Conservation (phyloP, 2,329 filamentous ascomycete genomes). For the Davidsoniella neocaledoniae region DNA sequence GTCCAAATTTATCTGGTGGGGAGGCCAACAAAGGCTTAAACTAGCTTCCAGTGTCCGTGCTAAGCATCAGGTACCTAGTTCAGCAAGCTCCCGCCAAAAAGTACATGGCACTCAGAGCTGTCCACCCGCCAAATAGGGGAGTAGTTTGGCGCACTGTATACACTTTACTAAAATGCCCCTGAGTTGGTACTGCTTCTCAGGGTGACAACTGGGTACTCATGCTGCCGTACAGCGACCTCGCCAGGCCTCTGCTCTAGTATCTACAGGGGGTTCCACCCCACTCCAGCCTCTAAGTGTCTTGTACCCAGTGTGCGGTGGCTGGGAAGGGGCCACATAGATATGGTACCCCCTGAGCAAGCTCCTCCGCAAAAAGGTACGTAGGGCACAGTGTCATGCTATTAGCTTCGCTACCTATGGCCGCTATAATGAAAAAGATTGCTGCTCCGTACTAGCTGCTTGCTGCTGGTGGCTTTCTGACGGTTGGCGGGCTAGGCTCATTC, state of each 20-base stretch:
- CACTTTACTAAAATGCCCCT: conserved; percentile 7
- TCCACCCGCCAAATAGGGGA: conserved; percentile 11
- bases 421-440: conserved; percentile 3
- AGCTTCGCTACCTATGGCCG: conserved; percentile 3
- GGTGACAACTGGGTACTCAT: neutral
- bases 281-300: conserved; percentile 4
- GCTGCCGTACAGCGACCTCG: neutral
- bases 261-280: conserved; percentile 9
- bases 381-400: conserved; percentile 4
- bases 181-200: conserved; percentile 7
- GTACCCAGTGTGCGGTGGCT: conserved; percentile 13
- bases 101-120: conserved; percentile 5
- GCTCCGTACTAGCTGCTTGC: conserved; percentile 3
- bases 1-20: conserved; percentile 14
- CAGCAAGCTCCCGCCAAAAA: conserved; percentile 7
- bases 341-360: conserved; percentile 6
- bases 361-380: conserved; percentile 9
- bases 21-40: conserved; percentile 12
- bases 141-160: conserved; percentile 10
- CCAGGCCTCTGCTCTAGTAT: neutral
- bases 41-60: conserved; percentile 10
- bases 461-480: neutral
- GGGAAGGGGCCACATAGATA: conserved; percentile 6
- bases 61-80: conserved; percentile 11
- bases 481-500: neutral